Evolutionary conservation across 352 stramenopile species (phyloP), one percentile per base, ranked within the genome.

Genomic region (Phytophthora agathidicida): DNA sequence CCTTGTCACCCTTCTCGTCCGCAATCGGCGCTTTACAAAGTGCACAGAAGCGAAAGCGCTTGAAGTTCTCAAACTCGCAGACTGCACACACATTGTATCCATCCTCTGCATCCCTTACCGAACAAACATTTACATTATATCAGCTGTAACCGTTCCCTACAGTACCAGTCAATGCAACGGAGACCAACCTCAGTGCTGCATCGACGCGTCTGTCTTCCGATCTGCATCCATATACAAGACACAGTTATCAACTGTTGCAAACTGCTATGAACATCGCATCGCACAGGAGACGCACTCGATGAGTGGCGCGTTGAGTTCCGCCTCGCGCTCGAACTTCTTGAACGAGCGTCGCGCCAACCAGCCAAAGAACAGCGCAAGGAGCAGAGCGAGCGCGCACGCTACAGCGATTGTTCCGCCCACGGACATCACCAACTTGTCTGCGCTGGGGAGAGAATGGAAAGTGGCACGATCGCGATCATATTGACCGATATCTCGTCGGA

Each of bases 51-150:
- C 16, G 19, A 14, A 63, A 45, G 14, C 64, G 59, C 24, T 76
- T 75, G 46, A 77, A 75, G 49, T 80, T 80, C 27, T 73, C 71
- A n/a, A 80, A 80, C 1, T 11, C 44, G n/a, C 71, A 77, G 3
- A 63, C 19, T 19, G 11, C 3, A 26, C 71, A 80, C 7, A n/a
- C n/a, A 7, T 65, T 68, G 36, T 46, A 75, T 7, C 71, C 71
- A 36, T 61, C 47, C 20, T 68, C 47, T 17, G 66, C 70, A 52
- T 73, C 52, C 30, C 52, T 65, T 36, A 2, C 41, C 22, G 4
- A 5, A 35, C 33, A 67, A 14, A 33, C 7, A 46, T 30, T n/a
- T n/a, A n/a, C n/a, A n/a, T n/a, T n/a, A n/a, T n/a, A n/a, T n/a
- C n/a, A n/a, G n/a, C n/a, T n/a, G n/a, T n/a, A n/a, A n/a, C n/a